Evolutionary conservation across 495 filamentous ascomycete species (phyloP), one percentile per base, ranked within the genome.

Genomic region (Gamarada debralockiae): DNA sequence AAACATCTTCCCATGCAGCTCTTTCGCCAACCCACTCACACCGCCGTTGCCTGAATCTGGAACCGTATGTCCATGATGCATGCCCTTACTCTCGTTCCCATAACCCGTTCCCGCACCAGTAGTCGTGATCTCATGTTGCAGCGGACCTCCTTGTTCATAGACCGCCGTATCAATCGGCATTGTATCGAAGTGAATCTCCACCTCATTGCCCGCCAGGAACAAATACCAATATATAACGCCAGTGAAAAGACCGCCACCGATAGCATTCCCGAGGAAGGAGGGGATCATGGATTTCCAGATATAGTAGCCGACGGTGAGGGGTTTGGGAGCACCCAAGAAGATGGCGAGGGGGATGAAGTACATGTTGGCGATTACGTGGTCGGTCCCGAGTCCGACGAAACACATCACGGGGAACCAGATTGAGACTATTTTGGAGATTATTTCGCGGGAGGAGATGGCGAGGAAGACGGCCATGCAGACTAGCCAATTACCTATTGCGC

Each of bases 201-300:
- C 51, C 22, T 58, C 56, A 1, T 34, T 24, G 29, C 15, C 50
- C 1, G 56, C 56, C 0, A 79, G 61, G 50, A 73, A 75, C 66
- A 80, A 73, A 44, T 73, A 78, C 69, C 72, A 80, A 58, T 78
- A 80, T 44, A 72, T 75, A 1, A 50, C 58, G 53, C 71, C 74
- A 47, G 66, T 72, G 57, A 81, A 81, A 2, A 77, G 18, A 3
- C 65, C 72, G 14, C 78, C 78, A 6, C 79, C 81, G n/a, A 85
- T 51, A 27, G 78, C 73, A 56, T 84, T 86, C 3, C 81, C 80
- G 17, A 84, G 49, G 17, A 75, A 40, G 2, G 79, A 70, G 0
- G 82, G 82, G 44, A 85, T 81, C 40, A 83, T 77, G 18, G 73
- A 76, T 58, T 86, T 83, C 80, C 79, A 85, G 59, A 84, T 82